These are phyloP conservation scores for Mycosarcoma mackinlayi DNA, from an alignment of 1,284 basidiomycete genomes.

Conservation along the genomic window DNA sequence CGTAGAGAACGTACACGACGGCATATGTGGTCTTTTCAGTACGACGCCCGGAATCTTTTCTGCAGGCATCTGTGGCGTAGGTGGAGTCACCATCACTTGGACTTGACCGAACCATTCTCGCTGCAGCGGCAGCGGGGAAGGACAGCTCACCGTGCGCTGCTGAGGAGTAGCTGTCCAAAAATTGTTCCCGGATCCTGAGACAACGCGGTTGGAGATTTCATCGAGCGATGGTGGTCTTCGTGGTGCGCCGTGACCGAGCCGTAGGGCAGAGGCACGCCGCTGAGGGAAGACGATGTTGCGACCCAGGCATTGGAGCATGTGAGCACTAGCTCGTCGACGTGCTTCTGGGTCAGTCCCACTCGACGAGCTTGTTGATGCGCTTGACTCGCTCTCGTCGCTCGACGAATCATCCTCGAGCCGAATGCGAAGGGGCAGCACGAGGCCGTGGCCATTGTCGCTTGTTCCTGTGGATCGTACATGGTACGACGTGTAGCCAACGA, in stretches of 20 bases:
- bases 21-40: constrained; percentile 20
- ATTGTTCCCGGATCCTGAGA: not conserved
- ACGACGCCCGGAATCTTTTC: constrained; percentile 25
- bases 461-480: not conserved
- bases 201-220: constrained; percentile 31
- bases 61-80: constrained; percentile 22
- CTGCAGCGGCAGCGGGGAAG: constrained; percentile 16
- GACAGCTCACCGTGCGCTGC: constrained; percentile 35
- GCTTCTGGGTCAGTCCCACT: constrained; percentile 31
- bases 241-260: constrained; percentile 18
- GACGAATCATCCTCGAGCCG: constrained; percentile 37
- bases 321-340: constrained; percentile 21
- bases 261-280: constrained; percentile 15
- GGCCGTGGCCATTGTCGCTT: constrained; percentile 7
- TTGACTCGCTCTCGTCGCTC: constrained; percentile 33
- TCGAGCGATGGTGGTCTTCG: constrained; percentile 37
- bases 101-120: constrained; percentile 21
- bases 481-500: constrained; percentile 31
- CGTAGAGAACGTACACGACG: constrained; percentile 7
- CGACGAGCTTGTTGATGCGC: constrained; percentile 11
- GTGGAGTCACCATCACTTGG: constrained; percentile 40
- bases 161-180: constrained; percentile 4
- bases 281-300: constrained; percentile 16
- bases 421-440: constrained; percentile 26
- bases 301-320: constrained; percentile 30